phyloP scores from a whole-genome alignment of 208 protist genomes.

The Trypanosoma cruzi region DNA sequence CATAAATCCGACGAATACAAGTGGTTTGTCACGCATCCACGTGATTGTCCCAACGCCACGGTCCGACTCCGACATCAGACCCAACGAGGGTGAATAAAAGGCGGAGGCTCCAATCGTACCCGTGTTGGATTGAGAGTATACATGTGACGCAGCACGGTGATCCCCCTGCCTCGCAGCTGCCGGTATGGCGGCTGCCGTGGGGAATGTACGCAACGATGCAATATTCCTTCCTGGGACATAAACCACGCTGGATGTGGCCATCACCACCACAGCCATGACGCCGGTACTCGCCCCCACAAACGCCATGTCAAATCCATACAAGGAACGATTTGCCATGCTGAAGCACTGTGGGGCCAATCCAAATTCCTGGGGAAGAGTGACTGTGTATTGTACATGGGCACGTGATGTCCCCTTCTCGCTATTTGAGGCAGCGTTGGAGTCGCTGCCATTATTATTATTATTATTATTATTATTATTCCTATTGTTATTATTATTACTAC shows the following conservation, averaged over 20 bases:
- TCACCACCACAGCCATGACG: conserved; percentile 52
- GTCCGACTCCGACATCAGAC: neutral
- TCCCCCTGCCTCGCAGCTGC: neutral
- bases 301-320: conserved; percentile 70
- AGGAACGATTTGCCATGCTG: conserved; percentile 68
- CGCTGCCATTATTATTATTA: neutral
- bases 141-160: neutral
- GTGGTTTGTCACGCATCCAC: conserved; percentile 78
- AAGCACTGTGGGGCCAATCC: conserved; percentile 58
- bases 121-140: neutral
- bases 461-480: too few species aligned
- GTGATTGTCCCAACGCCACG: conserved; percentile 65
- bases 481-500: too few species aligned
- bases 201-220: conserved; percentile 30
- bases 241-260: conserved; percentile 39
- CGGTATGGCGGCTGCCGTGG: conserved; percentile 3
- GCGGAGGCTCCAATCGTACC: neutral
- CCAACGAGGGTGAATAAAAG: neutral
- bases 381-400: conserved; percentile 44
- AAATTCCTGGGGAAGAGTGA: conserved; percentile 60
- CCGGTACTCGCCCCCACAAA: conserved; percentile 64
- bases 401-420: neutral
- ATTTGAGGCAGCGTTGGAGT: neutral
- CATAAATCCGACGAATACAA: conserved; percentile 82
- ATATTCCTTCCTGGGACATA: conserved; percentile 52